phyloP scores from a whole-genome alignment of 495 filamentous ascomycete genomes.

The Letharia lupina region DNA sequence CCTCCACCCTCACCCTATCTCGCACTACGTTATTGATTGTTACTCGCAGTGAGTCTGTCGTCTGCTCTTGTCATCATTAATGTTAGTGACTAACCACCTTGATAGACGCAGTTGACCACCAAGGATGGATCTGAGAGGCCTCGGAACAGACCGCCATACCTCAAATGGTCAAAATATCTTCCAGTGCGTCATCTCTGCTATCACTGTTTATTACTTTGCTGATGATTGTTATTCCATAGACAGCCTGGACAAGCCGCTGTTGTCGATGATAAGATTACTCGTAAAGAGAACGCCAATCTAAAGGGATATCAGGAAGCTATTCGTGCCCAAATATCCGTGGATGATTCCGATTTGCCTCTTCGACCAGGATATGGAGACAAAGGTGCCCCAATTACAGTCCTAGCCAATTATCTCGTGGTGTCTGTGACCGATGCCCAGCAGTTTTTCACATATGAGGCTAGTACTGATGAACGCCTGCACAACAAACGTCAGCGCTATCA shows the following conservation, averaged over 20 bases:
- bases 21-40: too few relatives aligned
- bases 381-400: not conserved
- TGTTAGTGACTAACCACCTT: not conserved
- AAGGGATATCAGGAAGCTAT: not conserved
- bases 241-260: not conserved
- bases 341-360: not conserved
- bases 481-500: not conserved
- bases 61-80: too few relatives aligned
- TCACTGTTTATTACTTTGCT: not conserved
- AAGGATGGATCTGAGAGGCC: not conserved
- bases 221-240: not conserved
- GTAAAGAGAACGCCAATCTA: not conserved
- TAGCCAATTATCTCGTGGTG: not conserved
- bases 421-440: not conserved
- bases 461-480: not conserved
- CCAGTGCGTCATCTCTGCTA: not conserved
- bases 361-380: not conserved
- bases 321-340: not conserved
- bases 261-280: not conserved
- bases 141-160: not conserved
- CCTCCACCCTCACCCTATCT: too few relatives aligned
- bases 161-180: not conserved
- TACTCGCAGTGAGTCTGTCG: too few relatives aligned
- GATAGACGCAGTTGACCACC: not conserved
- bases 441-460: not conserved